These are phyloP conservation scores for Comarum palustre DNA, from an alignment of 306 rosid species.

Conservation along the genomic window DNA sequence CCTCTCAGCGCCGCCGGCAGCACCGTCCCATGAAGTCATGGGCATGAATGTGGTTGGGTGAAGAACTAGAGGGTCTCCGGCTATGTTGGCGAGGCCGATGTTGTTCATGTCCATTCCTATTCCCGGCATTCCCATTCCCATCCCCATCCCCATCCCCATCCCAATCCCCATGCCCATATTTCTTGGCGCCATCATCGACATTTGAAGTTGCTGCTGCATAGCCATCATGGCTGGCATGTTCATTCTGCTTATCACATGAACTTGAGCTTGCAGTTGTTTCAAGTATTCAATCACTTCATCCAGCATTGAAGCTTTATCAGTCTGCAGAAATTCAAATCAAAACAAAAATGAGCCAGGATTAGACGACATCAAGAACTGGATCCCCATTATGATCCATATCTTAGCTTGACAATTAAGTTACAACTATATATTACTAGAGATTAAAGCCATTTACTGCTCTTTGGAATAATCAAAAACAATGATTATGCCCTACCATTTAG, in stretches of 20 bases:
- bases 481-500: constrained; percentile 22
- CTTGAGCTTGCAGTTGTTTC: constrained; percentile 88
- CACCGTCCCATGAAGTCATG: constrained; percentile 61
- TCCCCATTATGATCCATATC: background rate
- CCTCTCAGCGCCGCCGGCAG: constrained; percentile 23
- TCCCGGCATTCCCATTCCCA: constrained; percentile 55
- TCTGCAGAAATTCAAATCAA: constrained; percentile 33
- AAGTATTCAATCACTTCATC: constrained; percentile 92
- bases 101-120: constrained; percentile 62
- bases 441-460: background rate
- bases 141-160: constrained; percentile 55
- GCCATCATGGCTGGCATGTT: constrained; percentile 66
- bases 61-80: constrained; percentile 54
- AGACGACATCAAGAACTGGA: background rate
- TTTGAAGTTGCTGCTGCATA: constrained; percentile 78
- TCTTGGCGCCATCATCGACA: constrained; percentile 76
- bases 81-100: constrained; percentile 41
- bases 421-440: background rate
- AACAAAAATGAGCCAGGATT: background rate
- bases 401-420: background rate
- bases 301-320: constrained; percentile 91
- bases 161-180: constrained; percentile 61
- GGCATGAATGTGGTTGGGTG: constrained; percentile 76
- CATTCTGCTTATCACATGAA: constrained; percentile 70
- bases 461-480: background rate